phyloP scores from a whole-genome alignment of 2,329 filamentous ascomycete genomes.

The Madurella fahalii region DNA sequence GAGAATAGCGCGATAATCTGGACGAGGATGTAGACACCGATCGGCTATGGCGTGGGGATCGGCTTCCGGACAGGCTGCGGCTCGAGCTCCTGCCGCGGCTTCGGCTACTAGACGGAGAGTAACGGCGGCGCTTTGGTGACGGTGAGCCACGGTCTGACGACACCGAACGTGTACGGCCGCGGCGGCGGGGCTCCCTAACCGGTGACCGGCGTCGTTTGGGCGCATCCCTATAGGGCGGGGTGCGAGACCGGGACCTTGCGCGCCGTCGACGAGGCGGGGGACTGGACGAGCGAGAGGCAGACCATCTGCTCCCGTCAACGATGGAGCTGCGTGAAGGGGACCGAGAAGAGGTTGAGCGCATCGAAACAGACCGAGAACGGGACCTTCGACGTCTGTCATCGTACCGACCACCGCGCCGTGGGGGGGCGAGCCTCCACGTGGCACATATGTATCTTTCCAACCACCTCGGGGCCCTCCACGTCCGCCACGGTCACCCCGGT shows the following conservation, averaged over 20 bases:
- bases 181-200: conserved; percentile 11
- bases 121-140: conserved; percentile 47
- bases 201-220: conserved; percentile 41
- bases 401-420: conserved; percentile 38
- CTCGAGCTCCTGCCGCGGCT: conserved; percentile 44
- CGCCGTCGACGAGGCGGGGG: conserved; percentile 34
- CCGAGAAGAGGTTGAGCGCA: conserved; percentile 11
- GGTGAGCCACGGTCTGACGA: conserved; percentile 37
- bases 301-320: conserved; percentile 11
- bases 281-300: conserved; percentile 27
- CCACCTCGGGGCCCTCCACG: conserved; percentile 22
- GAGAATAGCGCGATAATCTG: conserved; percentile 36
- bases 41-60: conserved; percentile 27
- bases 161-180: conserved; percentile 29
- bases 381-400: conserved; percentile 43
- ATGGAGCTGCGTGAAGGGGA: conserved; percentile 16
- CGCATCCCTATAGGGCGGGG: conserved; percentile 28
- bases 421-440: conserved; percentile 35
- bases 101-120: conserved; percentile 46
- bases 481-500: conserved; percentile 41
- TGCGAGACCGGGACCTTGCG: conserved; percentile 30
- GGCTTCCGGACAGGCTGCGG: conserved; percentile 28
- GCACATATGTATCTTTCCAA: conserved; percentile 50
- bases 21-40: conserved; percentile 39
- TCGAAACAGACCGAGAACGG: conserved; percentile 29